phyloP scores from a whole-genome alignment of 2,329 filamentous ascomycete genomes.

The Alternaria sp. region DNA sequence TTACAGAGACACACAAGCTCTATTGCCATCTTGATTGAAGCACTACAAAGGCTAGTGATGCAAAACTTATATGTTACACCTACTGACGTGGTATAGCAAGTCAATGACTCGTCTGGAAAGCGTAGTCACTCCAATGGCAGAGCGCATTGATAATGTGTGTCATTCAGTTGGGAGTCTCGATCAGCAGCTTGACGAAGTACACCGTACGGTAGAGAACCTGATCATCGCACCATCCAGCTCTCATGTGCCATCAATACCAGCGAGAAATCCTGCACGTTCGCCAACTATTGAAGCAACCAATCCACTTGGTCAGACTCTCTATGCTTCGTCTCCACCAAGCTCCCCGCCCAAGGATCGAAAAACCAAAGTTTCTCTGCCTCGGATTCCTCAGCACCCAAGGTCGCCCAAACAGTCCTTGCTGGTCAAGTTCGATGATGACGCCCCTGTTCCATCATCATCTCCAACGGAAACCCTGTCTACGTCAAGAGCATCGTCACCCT shows the following conservation, averaged over 20 bases:
- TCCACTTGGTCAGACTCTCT: background rate
- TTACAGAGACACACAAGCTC: conserved; percentile 56
- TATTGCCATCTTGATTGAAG: conserved; percentile 53
- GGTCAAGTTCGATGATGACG: conserved; percentile 8
- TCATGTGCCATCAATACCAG: conserved; percentile 24
- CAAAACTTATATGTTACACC: background rate
- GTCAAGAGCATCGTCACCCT: conserved; percentile 23
- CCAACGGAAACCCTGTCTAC: conserved; percentile 11
- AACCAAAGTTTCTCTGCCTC: conserved; percentile 13
- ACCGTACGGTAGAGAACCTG: conserved; percentile 41
- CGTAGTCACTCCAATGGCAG: conserved; percentile 43
- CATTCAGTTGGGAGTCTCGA: conserved; percentile 32
- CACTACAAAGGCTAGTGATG: conserved; percentile 52
- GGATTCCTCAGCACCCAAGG: conserved; percentile 13
- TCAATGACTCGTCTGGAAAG: conserved; percentile 46
- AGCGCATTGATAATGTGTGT: conserved; percentile 46
- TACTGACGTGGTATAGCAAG: conserved; percentile 39
- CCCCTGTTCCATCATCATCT: conserved; percentile 22
- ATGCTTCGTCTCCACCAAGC: conserved; percentile 1
- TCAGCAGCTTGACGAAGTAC: conserved; percentile 44
- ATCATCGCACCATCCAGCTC: conserved; percentile 23
- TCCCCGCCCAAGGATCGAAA: conserved; percentile 12
- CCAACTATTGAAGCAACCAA: conserved; percentile 20
- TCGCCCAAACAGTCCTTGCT: conserved; percentile 14
- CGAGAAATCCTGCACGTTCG: conserved; percentile 30